These are phyloP conservation scores for Mycosarcoma maydis DNA, from an alignment of 1,284 basidiomycete genomes.

Conservation along the genomic window DNA sequence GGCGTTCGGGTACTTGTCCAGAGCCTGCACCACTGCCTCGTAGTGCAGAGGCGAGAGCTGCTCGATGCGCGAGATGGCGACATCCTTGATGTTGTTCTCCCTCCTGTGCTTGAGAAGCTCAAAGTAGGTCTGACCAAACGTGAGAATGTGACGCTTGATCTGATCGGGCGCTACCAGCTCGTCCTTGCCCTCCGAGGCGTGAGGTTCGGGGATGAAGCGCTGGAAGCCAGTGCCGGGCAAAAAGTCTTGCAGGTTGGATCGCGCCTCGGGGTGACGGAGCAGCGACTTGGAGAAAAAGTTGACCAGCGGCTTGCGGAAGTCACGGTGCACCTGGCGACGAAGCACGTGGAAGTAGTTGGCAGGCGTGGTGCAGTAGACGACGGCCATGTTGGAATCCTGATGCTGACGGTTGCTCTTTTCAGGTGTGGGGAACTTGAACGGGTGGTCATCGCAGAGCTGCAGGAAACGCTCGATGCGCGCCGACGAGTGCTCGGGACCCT, in stretches of 20 bases:
- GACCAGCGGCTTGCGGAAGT: slow-evolving; percentile 70
- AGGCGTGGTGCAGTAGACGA: slow-evolving; percentile 84
- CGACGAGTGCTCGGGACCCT: slow-evolving; percentile 98
- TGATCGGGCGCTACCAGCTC: slow-evolving; percentile 82
- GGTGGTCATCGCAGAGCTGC: slow-evolving; percentile 97
- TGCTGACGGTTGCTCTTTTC: slow-evolving; percentile 94
- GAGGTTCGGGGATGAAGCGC: slow-evolving; percentile 87
- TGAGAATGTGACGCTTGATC: slow-evolving; percentile 86
- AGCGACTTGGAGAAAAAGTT: slow-evolving; percentile 96
- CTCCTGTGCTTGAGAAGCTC: slow-evolving; percentile 74
- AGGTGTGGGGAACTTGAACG: slow-evolving; percentile 84
- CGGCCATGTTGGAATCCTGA: slow-evolving; percentile 99
- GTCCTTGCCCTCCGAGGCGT: slow-evolving; percentile 72
- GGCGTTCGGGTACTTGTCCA: slow-evolving; percentile 93
- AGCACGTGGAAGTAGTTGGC: slow-evolving; percentile 68
- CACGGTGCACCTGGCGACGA: slow-evolving; percentile 66
- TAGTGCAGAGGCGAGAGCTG: slow-evolving; percentile 97
- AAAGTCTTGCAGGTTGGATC: slow-evolving; percentile 88
- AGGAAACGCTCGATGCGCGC: slow-evolving; percentile 96
- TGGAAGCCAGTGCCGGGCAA: slow-evolving; percentile 87
- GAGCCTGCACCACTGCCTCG: slow-evolving; percentile 70
- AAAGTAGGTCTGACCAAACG: slow-evolving; percentile 87
- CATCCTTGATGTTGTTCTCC: slow-evolving; percentile 75
- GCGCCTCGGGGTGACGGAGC: slow-evolving; percentile 89
- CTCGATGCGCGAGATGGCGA: slow-evolving; percentile 93